These are phyloP conservation scores for Ballota nigra DNA, from an alignment of 257 asterid genomes.

Conservation along the genomic window DNA sequence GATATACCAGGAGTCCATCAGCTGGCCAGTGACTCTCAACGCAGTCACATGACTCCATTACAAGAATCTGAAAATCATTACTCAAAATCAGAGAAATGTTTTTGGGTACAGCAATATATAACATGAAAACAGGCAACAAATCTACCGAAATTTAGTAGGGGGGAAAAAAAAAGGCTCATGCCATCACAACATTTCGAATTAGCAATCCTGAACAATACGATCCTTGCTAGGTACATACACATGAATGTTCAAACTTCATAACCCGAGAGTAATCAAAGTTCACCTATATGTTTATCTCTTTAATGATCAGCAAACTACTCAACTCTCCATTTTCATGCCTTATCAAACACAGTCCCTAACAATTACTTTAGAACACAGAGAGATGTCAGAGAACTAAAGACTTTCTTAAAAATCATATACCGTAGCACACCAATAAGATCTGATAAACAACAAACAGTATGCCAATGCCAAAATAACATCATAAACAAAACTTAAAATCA, in stretches of 20 bases:
- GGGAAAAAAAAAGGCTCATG: neutral
- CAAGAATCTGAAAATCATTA: constrained; percentile 32
- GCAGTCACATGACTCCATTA: constrained; percentile 63
- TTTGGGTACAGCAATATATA: neutral
- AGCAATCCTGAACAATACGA: neutral
- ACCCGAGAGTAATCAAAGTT: neutral
- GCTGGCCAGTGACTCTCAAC: constrained; percentile 65
- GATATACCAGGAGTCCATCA: constrained; percentile 63
- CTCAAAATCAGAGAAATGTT: neutral
- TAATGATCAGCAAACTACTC: constrained; percentile 5
- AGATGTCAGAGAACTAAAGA: neutral
- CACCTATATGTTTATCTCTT: neutral
- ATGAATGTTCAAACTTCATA: neutral
- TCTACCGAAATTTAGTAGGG: neutral
- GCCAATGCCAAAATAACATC: neutral
- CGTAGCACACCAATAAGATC: constrained; percentile 18
- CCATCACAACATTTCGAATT: neutral
- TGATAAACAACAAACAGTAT: neutral
- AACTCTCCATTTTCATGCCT: neutral
- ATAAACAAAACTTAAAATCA: constrained; percentile 9
- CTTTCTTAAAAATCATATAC: neutral
- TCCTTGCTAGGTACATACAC: neutral
- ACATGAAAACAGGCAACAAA: neutral
- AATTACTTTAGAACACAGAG: neutral
- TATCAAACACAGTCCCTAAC: neutral